Evolutionary conservation across 352 stramenopile species (phyloP).

Genomic region (Thraustochytrium sp.): DNA sequence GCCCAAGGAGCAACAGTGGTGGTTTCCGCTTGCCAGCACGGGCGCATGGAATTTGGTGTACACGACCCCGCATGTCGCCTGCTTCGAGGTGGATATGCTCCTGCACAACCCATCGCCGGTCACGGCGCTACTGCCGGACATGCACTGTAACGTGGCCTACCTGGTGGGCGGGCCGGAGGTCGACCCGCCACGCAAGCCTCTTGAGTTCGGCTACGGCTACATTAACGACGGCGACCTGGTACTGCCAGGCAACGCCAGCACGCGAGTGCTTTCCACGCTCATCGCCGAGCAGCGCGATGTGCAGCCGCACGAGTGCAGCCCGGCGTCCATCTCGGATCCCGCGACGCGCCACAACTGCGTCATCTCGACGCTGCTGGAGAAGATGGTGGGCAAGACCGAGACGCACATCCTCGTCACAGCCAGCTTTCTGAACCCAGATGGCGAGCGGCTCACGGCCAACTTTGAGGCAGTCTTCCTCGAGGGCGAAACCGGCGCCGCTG

Average conservation of each 20-base stretch:
- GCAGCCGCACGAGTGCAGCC: neutral
- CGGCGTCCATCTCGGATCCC: neutral
- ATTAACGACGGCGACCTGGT: neutral
- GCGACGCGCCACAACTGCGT: conserved; percentile 19
- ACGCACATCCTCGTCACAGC: neutral
- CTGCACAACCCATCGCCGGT: conserved; percentile 10
- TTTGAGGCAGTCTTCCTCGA: neutral
- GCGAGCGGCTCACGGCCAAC: neutral
- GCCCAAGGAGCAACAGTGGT: conserved; percentile 9
- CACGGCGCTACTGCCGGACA: neutral
- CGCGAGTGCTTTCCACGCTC: neutral
- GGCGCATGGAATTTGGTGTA: conserved; percentile 7
- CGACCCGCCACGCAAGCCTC: neutral
- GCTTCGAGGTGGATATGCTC: neutral
- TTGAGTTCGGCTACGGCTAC: neutral
- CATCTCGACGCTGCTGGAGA: neutral
- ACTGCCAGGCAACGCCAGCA: neutral
- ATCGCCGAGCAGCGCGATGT: neutral
- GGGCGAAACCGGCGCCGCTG: neutral
- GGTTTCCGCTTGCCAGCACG: conserved; percentile 7
- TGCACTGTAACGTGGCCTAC: neutral
- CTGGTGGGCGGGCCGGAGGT: neutral
- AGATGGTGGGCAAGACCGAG: conserved; percentile 7
- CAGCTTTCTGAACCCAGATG: neutral
- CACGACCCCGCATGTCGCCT: neutral